Base-by-base conservation (phyloP, 2,329 filamentous ascomycete species). In the Cladorrhinum sp. region DNA sequence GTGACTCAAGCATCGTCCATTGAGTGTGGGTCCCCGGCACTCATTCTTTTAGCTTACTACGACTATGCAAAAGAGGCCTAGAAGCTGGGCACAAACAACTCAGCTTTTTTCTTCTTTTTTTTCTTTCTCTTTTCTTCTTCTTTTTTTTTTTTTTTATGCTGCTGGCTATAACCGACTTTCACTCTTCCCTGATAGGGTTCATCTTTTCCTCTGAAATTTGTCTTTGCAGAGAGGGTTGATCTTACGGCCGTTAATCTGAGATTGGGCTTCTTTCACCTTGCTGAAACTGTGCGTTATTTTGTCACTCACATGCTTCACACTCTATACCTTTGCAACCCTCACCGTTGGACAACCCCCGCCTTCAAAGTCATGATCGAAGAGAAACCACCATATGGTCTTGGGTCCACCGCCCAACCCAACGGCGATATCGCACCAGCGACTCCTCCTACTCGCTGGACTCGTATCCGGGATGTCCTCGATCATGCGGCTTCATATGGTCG, bases 401-500 rank as follows among this genome's bases (percentile, higher is more conserved):
- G 29, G 50, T 48, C 25, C 41, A 32, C 6, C 51, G 50, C 55
- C 48, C 57, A 54, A 59, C 59, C 52, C 27, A 23, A 27, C 9
- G n/a, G 25, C n/a, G 2, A 20, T 12, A 57, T 9, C 23, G 20
- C 36, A 50, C 24, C 48, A n/a, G 22, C 12, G 41, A 25, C 41
- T 9, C 20, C 38, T 18, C 13, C 27, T 27, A 22, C 53, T 24
- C 45, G n/a, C 13, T 59, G 61, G 63, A 49, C 18, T 51, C 55
- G 59, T 18, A 12, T 59, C 29, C n/a, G 55, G 50, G 27, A 48
- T 13, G 2, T 59, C 24, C 45, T 63, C 45, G 45, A 24, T 23
- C 60, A 60, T 36, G 50, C 32, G 6, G 59, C 59, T 50, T 32
- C n/a, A 1, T 58, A 62, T 29, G 69, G 68, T 20, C 65, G 75